Conservation (phyloP, 257 asterid genomes). For the Solanum rostratum region DNA sequence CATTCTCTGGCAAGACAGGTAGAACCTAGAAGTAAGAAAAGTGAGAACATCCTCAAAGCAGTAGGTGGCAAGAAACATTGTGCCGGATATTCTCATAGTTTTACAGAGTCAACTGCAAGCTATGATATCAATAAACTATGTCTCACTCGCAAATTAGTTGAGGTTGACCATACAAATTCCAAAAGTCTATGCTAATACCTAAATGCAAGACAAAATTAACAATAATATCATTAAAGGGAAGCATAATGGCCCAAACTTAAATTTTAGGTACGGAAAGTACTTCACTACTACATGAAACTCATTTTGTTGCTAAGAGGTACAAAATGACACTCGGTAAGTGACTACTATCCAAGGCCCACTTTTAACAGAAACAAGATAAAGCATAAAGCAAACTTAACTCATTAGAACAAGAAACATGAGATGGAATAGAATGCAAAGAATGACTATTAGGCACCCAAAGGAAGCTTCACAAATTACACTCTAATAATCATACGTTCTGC, state of each 20-base stretch:
- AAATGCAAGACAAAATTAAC: not conserved
- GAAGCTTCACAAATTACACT: too few species aligned
- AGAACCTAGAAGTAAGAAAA: too few species aligned
- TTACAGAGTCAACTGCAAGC: not conserved
- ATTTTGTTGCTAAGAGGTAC: not conserved
- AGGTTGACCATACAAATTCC: not conserved
- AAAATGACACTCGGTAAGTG: not conserved
- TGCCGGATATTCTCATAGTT: not conserved
- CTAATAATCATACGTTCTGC: too few species aligned
- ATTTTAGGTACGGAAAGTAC: not conserved
- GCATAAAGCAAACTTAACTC: too few species aligned
- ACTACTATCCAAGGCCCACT: not conserved
- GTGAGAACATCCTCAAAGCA: not conserved
- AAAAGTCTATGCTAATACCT: too few species aligned
- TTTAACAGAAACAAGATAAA: too few species aligned
- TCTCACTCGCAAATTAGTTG: not conserved
- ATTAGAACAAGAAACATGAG: too few species aligned
- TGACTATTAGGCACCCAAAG: too few species aligned
- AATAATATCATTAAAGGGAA: too few species aligned
- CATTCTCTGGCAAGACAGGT: too few species aligned
- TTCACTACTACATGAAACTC: not conserved
- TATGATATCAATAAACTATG: not conserved
- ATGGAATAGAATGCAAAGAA: too few species aligned
- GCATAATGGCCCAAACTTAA: not conserved
- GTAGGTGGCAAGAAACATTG: not conserved